phyloP scores from a whole-genome alignment of 306 rosid genomes.

The Cicer yamashitae region DNA sequence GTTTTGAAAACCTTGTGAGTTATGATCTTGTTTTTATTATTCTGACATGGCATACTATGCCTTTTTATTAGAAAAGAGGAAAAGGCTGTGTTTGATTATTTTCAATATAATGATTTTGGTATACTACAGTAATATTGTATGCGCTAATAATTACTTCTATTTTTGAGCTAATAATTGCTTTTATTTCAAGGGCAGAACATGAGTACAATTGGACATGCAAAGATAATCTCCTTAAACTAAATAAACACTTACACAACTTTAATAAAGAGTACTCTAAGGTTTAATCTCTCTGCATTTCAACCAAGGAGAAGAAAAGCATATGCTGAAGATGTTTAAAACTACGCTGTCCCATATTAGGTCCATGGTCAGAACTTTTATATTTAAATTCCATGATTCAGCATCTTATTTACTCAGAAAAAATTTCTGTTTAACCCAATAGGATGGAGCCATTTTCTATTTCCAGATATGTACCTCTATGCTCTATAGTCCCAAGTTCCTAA shows the following conservation, averaged over 20 bases:
- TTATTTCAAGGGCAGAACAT: not conserved
- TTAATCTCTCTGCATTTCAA: slow-evolving; percentile 26
- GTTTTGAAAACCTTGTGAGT: slow-evolving; percentile 36
- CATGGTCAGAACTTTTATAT: not conserved
- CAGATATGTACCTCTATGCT: slow-evolving; percentile 21
- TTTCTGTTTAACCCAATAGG: slow-evolving; percentile 23
- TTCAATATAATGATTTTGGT: slow-evolving; percentile 20
- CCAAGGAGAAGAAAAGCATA: slow-evolving; percentile 22
- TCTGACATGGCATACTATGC: slow-evolving; percentile 20
- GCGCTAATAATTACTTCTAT: slow-evolving; percentile 1
- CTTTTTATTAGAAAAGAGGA: not conserved
- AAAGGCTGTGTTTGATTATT: not conserved
- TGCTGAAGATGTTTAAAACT: slow-evolving; percentile 27
- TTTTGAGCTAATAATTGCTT: not conserved
- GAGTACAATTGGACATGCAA: slow-evolving; percentile 20
- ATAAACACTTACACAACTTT: slow-evolving; percentile 6
- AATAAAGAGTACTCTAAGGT: slow-evolving; percentile 11
- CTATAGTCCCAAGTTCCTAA: not conserved
- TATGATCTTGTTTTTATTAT: slow-evolving; percentile 30
- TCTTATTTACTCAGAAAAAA: not conserved
- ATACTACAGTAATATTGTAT: slow-evolving; percentile 22
- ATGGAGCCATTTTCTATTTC: slow-evolving; percentile 37
- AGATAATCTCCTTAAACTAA: slow-evolving; percentile 34
- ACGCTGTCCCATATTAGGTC: not conserved
- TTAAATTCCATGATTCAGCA: slow-evolving; percentile 4